phyloP scores from a whole-genome alignment of 2,329 filamentous ascomycete species.

The Calonectria honghensis region DNA sequence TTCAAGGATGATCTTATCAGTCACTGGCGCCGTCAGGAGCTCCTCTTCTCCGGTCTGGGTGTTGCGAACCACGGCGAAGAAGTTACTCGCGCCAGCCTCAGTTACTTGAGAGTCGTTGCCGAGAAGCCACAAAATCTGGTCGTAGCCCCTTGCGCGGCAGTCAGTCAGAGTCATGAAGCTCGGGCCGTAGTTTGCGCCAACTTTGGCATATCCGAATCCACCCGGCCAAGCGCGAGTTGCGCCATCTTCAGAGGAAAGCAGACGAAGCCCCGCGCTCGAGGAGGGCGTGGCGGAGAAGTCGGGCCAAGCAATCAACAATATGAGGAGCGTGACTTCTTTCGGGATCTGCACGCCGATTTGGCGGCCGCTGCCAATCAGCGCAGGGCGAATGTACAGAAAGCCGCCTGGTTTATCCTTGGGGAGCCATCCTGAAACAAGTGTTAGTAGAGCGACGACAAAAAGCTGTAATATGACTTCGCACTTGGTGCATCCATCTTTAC shows the following conservation, averaged over 20 bases:
- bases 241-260: conserved; percentile 33
- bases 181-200: conserved; percentile 47
- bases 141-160: conserved; percentile 37
- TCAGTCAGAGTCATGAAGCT: conserved; percentile 36
- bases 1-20: conserved; percentile 76
- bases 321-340: conserved; percentile 32
- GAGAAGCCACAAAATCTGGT: conserved; percentile 78
- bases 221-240: conserved; percentile 57
- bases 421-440: conserved; percentile 17
- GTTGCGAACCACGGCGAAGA: conserved; percentile 77
- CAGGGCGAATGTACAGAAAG: conserved; percentile 37
- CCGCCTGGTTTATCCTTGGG: conserved; percentile 30
- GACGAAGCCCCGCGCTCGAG: conserved; percentile 28
- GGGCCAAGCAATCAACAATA: conserved; percentile 14
- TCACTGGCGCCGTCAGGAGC: conserved; percentile 79
- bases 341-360: conserved; percentile 37
- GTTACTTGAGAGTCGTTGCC: conserved; percentile 69
- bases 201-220: conserved; percentile 51
- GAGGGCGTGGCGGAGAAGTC: conserved; percentile 33
- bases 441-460: not conserved
- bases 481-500: conserved; percentile 25
- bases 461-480: not conserved
- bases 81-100: conserved; percentile 74
- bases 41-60: conserved; percentile 69
- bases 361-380: conserved; percentile 37